Percentiles rank a stretch among this genome's conserved stretches.
These are phyloP conservation scores for Heritiera fomes DNA, from an alignment of 345 rosid genomes.

Conservation along the genomic window DNA sequence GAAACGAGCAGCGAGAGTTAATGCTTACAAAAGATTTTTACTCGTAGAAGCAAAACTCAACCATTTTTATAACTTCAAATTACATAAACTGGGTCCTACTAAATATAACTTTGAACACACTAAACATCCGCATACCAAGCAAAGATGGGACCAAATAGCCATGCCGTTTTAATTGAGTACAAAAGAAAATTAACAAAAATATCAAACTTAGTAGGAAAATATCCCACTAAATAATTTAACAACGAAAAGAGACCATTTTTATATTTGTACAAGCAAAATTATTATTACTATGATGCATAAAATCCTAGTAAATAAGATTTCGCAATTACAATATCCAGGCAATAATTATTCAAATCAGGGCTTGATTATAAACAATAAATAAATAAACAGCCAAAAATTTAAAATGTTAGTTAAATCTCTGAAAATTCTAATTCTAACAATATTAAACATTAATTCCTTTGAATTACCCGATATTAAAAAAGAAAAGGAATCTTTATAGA, in stretches of 20 bases:
- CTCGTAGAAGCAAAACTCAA: neutral
- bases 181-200: neutral
- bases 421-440: neutral
- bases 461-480: conserved; percentile 1
- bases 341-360: neutral
- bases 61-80: conserved; percentile 1
- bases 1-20: neutral
- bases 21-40: neutral
- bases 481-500: neutral
- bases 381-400: neutral
- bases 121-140: neutral
- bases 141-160: neutral
- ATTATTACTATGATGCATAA: neutral
- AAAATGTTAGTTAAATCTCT: neutral
- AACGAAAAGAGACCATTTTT: neutral
- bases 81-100: neutral
- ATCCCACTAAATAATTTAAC: neutral
- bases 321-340: neutral
- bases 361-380: neutral
- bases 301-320: neutral
- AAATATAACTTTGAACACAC: neutral
- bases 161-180: neutral
- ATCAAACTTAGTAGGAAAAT: neutral
- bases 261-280: neutral
- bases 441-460: neutral